phyloP scores from a whole-genome alignment of 768 basidiomycete species.

The Filobasidium floriforme region DNA sequence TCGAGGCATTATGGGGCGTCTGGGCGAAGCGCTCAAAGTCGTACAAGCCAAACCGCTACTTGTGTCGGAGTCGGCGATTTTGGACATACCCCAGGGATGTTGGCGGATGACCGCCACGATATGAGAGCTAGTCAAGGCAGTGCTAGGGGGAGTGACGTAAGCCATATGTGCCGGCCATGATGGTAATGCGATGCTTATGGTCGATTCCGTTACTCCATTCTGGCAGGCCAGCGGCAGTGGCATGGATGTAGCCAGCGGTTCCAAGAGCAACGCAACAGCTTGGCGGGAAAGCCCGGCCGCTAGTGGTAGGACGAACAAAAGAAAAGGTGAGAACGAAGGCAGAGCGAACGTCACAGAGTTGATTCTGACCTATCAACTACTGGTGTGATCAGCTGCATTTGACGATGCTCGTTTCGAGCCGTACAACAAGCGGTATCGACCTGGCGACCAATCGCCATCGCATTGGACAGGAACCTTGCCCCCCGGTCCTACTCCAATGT shows the following conservation, averaged over 20 bases:
- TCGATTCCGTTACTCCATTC: neutral
- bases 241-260: neutral
- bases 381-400: constrained; percentile 1
- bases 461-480: constrained; percentile 12
- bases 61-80: neutral
- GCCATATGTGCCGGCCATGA: neutral
- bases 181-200: neutral
- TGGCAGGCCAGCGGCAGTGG: neutral
- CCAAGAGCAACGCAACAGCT: constrained; percentile 12
- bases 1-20: neutral
- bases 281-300: constrained; percentile 23
- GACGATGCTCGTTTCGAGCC: constrained; percentile 24
- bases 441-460: constrained; percentile 8
- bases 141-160: constrained; percentile 3
- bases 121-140: neutral
- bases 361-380: neutral
- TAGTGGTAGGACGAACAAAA: constrained; percentile 13
- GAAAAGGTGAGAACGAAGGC: constrained; percentile 17
- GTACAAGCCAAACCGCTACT: neutral
- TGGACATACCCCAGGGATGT: neutral
- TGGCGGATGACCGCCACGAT: neutral
- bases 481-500: neutral
- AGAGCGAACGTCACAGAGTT: neutral
- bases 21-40: neutral
- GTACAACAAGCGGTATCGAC: constrained; percentile 23